Conservation (phyloP, 805 yeast genomes). For the Zygoascus ofunaensis region DNA sequence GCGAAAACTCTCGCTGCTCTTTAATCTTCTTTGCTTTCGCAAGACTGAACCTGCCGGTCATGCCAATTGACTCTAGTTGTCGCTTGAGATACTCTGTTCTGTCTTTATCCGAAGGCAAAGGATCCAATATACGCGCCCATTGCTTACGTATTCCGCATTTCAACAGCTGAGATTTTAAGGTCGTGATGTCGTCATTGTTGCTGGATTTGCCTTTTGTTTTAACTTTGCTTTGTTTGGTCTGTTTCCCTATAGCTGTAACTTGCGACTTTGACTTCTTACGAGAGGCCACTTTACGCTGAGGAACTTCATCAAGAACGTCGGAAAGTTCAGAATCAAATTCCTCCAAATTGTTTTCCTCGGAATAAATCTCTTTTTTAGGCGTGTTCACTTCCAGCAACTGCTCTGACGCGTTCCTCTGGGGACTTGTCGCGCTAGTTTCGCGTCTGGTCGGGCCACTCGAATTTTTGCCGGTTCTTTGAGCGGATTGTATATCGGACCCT, state of each 20-base stretch:
- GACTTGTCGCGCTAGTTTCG: neutral
- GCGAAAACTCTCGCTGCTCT: conserved; percentile 18
- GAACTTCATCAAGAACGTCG: neutral
- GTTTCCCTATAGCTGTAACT: neutral
- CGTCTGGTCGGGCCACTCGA: neutral
- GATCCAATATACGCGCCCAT: conserved; percentile 19
- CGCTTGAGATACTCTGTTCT: conserved; percentile 15
- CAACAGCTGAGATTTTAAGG: conserved; percentile 19
- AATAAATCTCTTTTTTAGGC: too few species aligned
- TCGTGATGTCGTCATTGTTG: conserved; percentile 19
- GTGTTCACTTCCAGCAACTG: too few species aligned
- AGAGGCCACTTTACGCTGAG: neutral
- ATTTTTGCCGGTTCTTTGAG: neutral
- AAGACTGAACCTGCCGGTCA: conserved; percentile 22
- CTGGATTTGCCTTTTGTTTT: neutral
- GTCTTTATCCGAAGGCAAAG: conserved; percentile 14
- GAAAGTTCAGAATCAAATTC: neutral
- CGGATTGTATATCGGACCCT: neutral
- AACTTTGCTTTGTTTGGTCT: neutral
- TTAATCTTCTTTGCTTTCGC: conserved; percentile 22
- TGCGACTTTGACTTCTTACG: neutral
- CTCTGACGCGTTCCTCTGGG: neutral
- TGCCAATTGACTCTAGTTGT: conserved; percentile 19
- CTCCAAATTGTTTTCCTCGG: neutral
- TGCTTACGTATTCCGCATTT: conserved; percentile 23